Base-by-base conservation (phyloP, 2,329 filamentous ascomycete species). In the Davidsoniella neocaledoniae region DNA sequence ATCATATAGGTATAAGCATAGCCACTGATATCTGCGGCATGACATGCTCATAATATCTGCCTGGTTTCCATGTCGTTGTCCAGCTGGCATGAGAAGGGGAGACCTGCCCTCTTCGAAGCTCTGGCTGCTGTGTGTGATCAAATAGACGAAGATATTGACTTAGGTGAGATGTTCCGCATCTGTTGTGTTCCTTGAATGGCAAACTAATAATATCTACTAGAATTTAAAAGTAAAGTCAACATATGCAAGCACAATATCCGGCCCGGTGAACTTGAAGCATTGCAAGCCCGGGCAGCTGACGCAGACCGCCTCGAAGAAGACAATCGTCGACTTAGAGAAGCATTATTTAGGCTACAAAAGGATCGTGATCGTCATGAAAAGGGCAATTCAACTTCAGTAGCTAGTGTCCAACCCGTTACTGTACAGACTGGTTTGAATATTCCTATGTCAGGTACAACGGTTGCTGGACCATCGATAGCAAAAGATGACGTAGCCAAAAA, bases 221-320 rank as follows among this genome's bases (percentile, higher is more conserved):
- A 52, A 33, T 36, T 48, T 44, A 49, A 25, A 47, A 51, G 43
- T 50, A 55, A 25, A 57, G 60, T 49, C 52, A 53, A 7, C 54
- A 58, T 17, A 58, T 63, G 49, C 43, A 49, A 55, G 23, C 50
- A 53, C 26, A 46, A 52, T 14, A 36, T 48, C 25, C 42, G 39
- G 43, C 46, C 55, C 9, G 55, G 60, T 5, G 65, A 69, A 53
- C 52, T 69, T 8, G 57, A 62, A 21, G 55, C 56, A n/a, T 56
- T 69, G 4, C 62, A 55, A 40, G 55, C 53, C 10, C 59, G 55
- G 19, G 61, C 60, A n/a, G 59, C 58, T 14, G 55, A 60, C 23
- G 62, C 62, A 17, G 60, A 63, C 12, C 57, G 54, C 1, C 56
- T 74, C 23, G 63, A 69, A 49, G 56, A 63, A 14, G 68, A 72